Conservation (phyloP, 192 early-diverging fungal genomes). For the Blastocladiella britannica region DNA sequence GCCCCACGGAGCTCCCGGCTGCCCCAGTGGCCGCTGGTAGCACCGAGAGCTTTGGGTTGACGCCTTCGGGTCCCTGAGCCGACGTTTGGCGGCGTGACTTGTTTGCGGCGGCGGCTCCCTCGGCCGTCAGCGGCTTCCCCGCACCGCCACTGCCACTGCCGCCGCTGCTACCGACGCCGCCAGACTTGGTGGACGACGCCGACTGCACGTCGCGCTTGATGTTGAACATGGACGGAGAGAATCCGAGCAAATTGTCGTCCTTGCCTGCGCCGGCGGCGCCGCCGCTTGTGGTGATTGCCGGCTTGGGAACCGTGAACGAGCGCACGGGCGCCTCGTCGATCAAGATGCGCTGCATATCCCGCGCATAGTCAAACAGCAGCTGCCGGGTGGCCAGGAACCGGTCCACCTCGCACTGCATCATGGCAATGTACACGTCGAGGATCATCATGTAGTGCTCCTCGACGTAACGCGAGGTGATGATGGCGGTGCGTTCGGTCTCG, state of each 20-base stretch:
- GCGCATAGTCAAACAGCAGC: slow-evolving; percentile 26
- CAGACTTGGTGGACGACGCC: slow-evolving; percentile 16
- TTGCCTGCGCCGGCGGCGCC: background rate
- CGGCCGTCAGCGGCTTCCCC: too few species aligned
- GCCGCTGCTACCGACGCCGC: too few species aligned
- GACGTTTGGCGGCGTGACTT: too few species aligned
- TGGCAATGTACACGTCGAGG: slow-evolving; percentile 25
- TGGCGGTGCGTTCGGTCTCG: slow-evolving; percentile 24
- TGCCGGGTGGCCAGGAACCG: slow-evolving; percentile 20
- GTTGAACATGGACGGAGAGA: background rate
- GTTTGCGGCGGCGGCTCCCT: too few species aligned
- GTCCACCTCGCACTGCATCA: slow-evolving; percentile 38
- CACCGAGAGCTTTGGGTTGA: too few species aligned
- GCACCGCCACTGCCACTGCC: too few species aligned
- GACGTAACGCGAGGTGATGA: slow-evolving; percentile 34
- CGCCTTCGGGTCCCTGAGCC: too few species aligned
- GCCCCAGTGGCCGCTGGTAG: too few species aligned
- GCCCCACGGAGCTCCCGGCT: too few species aligned
- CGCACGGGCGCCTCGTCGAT: background rate
- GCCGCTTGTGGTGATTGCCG: background rate
- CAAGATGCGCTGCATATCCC: slow-evolving; percentile 21
- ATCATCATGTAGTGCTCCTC: slow-evolving; percentile 36
- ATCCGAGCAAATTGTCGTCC: background rate
- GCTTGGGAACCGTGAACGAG: background rate
- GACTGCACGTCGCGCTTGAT: slow-evolving; percentile 1